Evolutionary conservation across 1,284 basidiomycete species (phyloP), one percentile per base, ranked within the genome.

Genomic region (Apiotrichum akiyoshidainum): DNA sequence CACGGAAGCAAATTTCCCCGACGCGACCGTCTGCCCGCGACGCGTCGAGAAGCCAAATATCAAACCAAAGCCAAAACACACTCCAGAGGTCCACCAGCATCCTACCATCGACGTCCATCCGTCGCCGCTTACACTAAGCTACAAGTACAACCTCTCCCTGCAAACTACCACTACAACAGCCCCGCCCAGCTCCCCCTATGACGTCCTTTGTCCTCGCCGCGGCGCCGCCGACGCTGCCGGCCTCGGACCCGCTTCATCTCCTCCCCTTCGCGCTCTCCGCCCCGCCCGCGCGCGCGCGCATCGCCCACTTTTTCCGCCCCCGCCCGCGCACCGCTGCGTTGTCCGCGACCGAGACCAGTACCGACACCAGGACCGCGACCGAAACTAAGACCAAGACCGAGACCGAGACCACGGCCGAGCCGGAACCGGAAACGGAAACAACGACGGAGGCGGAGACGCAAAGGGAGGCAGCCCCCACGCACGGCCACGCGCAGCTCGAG

Each of bases 201-300:
- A 55, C 56, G 26, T 52, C 60, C 13, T 55, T 60, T 41, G 46
- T 62, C 50, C 51, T 63, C 33, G 53, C 55, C 17, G 33, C 56
- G 2, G 39, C 40, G 7, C 11, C 50, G 3, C 17, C 58, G 12
- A n/a, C 40, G 17, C 35, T 54, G 19, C 44, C 46, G 17, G 21
- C 50, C 17, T 46, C 62, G 5, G 48, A 47, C 5, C n/a, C 62
- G 3, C 65, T 73, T n/a, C 62, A 72, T 52, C 68, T 76, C 58
- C 66, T 76, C 33, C 74, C 74, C 10, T 74, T 76, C 61, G 60
- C 68, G 13, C 70, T 76, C 14, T 52, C 31, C 52, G 22, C 49
- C 5, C 51, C 42, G 6, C 57, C 67, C 1, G 49, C 57, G 19
- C 48, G 59, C 10, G 58, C 66, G 1, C 57, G 65, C 2, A 53